phyloP scores from a whole-genome alignment of 2,329 filamentous ascomycete species.

The Aspergillus puulaauensis region DNA sequence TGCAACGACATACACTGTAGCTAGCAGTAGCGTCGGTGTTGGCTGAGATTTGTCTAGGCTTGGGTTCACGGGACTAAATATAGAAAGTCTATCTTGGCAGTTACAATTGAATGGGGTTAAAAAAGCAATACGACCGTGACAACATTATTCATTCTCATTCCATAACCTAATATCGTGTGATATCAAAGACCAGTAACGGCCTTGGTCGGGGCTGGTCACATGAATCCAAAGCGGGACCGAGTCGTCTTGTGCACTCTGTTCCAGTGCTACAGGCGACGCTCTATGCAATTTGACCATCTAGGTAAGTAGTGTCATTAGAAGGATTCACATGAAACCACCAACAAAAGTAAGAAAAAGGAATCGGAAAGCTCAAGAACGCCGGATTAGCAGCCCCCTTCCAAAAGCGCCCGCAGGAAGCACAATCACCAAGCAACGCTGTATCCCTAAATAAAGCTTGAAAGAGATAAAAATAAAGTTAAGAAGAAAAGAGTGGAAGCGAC shows the following conservation, averaged over 20 bases:
- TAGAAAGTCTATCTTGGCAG: too few species aligned
- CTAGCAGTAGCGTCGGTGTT: too few species aligned
- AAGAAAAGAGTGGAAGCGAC: not conserved
- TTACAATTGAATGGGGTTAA: too few species aligned
- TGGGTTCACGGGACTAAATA: too few species aligned
- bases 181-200: not conserved
- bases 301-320: not conserved
- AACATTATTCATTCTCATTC: not conserved
- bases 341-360: not conserved
- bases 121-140: not conserved
- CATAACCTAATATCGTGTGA: not conserved
- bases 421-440: not conserved
- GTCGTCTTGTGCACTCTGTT: too few species aligned
- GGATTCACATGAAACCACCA: not conserved
- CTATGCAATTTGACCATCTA: not conserved
- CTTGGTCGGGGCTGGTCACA: not conserved
- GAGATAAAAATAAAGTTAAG: not conserved
- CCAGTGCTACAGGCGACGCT: too few species aligned
- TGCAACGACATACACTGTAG: too few species aligned
- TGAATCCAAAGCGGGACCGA: not conserved
- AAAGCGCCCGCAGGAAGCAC: not conserved
- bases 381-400: slow-evolving; percentile 4
- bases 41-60: too few species aligned
- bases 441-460: slow-evolving; percentile 5
- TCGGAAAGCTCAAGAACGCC: not conserved